Evolutionary conservation across 305 asterid genomes (phyloP).

Genomic region (Plantago lanceolata): DNA sequence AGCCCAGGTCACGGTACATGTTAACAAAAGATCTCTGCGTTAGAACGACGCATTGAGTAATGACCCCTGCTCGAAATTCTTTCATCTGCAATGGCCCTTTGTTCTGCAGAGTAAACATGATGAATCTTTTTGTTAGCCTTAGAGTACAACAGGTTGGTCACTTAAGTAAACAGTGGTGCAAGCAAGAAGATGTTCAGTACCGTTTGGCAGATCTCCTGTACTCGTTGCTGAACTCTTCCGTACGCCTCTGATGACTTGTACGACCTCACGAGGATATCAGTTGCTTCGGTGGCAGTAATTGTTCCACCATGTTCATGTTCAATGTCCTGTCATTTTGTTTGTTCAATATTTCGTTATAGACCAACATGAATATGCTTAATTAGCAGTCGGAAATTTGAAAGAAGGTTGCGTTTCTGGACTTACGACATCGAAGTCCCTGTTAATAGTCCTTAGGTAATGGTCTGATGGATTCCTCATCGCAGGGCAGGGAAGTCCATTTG

Average conservation of each 20-base stretch:
- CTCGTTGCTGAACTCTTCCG: constrained; percentile 28
- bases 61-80: constrained; percentile 36
- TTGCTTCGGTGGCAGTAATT: constrained; percentile 32
- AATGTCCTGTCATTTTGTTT: constrained; percentile 33
- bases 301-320: constrained; percentile 40
- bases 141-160: not conserved
- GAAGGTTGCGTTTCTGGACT: constrained; percentile 7
- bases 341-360: not conserved
- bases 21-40: constrained; percentile 49
- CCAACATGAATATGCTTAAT: too few relatives aligned
- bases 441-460: constrained; percentile 51
- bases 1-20: constrained; percentile 64
- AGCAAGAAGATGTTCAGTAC: constrained; percentile 18
- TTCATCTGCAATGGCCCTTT: constrained; percentile 29
- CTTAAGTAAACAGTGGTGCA: not conserved
- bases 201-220: constrained; percentile 32
- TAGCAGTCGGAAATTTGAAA: too few relatives aligned
- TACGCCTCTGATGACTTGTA: constrained; percentile 40
- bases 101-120: constrained; percentile 12
- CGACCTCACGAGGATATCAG: constrained; percentile 36
- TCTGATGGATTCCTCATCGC: constrained; percentile 56
- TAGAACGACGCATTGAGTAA: constrained; percentile 40
- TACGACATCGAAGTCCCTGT: constrained; percentile 54
- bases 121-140: not conserved
- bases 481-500: constrained; percentile 56